Conservation (phyloP, 306 rosid genomes). For the Rosa lucieae region DNA sequence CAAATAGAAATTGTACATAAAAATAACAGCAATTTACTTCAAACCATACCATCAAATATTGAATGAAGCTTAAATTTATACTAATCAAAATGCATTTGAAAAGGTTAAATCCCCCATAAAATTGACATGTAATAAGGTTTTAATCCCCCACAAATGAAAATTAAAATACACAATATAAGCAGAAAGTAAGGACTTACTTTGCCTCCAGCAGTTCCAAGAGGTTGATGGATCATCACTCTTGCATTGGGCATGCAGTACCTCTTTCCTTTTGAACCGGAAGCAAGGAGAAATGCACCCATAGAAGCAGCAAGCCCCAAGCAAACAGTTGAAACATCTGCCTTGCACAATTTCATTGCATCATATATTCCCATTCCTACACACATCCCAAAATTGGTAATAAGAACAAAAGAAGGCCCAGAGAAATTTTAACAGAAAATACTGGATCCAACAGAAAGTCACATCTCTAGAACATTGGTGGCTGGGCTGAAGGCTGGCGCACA, state of each 20-base stretch:
- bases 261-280: conserved; percentile 88
- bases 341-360: conserved; percentile 95
- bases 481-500: background rate
- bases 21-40: background rate
- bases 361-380: conserved; percentile 92
- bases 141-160: background rate
- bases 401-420: background rate
- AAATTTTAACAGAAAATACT: background rate
- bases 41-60: background rate
- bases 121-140: background rate
- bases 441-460: background rate
- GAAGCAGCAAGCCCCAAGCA: conserved; percentile 97
- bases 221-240: conserved; percentile 96
- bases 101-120: background rate
- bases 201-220: conserved; percentile 82
- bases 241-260: conserved; percentile 97
- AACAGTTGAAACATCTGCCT: conserved; percentile 92
- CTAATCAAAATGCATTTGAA: background rate
- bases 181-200: conserved; percentile 48
- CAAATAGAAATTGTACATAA: background rate
- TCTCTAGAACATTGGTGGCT: background rate
- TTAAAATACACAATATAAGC: background rate
- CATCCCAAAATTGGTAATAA: conserved; percentile 24
- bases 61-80: background rate
- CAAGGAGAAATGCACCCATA: conserved; percentile 96